Base-by-base conservation (phyloP, 1,139 yeast genomes). In the Scheffersomyces quercinus region DNA sequence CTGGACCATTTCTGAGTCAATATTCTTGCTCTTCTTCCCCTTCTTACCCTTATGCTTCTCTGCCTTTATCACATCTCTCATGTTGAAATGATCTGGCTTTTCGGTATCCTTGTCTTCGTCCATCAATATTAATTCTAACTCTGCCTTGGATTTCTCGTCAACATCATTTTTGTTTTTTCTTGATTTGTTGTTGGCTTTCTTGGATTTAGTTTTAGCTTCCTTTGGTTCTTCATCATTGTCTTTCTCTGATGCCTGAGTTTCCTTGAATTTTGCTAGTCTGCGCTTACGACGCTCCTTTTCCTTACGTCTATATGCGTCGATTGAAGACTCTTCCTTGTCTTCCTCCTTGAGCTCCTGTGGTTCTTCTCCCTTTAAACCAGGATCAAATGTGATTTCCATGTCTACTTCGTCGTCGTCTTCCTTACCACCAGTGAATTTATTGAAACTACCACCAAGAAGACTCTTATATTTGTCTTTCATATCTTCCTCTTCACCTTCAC, bases 321-420 rank as follows among this genome's bases (percentile, higher is more conserved):
- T 81, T 0, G 97, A 84, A 11, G 85, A 75, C 59, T 89, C 91
- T 32, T 73, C 72, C 6, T 68, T 73, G 13, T 60, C 71, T 38
- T 67, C 71, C 3, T 55, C 67, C 11, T 58, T 58, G 16, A 41
- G 58, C 49, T 40, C 58, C 60, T 41, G 58, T 58, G 60, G 26
- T 53, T 45, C 45, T 6, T 52, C 65, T n/a, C 75, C 85, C 36
- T 77, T 79, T 40, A 89, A 67, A 5, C 91, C 97, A 2, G 99
- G 97, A 34, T 91, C 89, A 65, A 95, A 95, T 0, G 98, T 90
- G 53, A 95, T 88, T 62, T 93, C 98, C 90, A 93, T 86, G 59
- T 91, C 98, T 12, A 88, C 85, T 28, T 79, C 86, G 5, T 70
- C 78, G 3, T 70, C 79, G 5, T 68, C 73, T 2, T 51, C 59